Percentiles rank a stretch among this genome's conserved stretches.
Conservation (phyloP, 495 filamentous ascomycete species). For the Penicillium psychrofluorescens region DNA sequence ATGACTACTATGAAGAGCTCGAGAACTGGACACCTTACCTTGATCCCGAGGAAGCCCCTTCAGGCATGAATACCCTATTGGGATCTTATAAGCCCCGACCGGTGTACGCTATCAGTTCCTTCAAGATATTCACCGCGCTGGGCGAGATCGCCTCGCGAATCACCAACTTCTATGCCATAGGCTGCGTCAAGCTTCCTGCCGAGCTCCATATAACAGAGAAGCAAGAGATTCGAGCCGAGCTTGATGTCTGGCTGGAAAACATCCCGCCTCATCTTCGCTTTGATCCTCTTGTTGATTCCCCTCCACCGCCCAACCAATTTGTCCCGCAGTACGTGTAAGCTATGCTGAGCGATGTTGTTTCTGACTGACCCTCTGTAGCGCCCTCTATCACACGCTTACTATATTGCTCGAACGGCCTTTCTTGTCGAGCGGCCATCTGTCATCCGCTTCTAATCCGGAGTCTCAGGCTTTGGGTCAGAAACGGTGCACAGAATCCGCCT, state of each 20-base stretch:
- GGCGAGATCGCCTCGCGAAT: conserved; percentile 14
- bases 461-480: neutral
- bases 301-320: conserved; percentile 16
- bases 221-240: conserved; percentile 1
- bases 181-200: neutral
- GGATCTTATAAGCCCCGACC: neutral
- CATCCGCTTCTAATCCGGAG: neutral
- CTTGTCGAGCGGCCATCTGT: conserved; percentile 7
- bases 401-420: conserved; percentile 14
- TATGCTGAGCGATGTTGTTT: conserved; percentile 1
- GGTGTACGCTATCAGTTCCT: neutral
- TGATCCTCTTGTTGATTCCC: conserved; percentile 4
- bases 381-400: conserved; percentile 8
- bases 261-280: conserved; percentile 13
- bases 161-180: conserved; percentile 16
- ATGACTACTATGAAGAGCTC: conserved; percentile 28
- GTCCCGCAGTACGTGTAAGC: conserved; percentile 8
- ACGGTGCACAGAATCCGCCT: conserved; percentile 4
- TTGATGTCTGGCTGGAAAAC: conserved; percentile 9
- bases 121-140: neutral
- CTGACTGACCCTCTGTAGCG: conserved; percentile 3
- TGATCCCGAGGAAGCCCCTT: conserved; percentile 1
- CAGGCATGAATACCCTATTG: too few species aligned
- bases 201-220: too few species aligned
- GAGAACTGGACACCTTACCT: conserved; percentile 24